These are phyloP conservation scores for Sugiyamaella valdiviana DNA, from an alignment of 805 yeast species.

Conservation along the genomic window DNA sequence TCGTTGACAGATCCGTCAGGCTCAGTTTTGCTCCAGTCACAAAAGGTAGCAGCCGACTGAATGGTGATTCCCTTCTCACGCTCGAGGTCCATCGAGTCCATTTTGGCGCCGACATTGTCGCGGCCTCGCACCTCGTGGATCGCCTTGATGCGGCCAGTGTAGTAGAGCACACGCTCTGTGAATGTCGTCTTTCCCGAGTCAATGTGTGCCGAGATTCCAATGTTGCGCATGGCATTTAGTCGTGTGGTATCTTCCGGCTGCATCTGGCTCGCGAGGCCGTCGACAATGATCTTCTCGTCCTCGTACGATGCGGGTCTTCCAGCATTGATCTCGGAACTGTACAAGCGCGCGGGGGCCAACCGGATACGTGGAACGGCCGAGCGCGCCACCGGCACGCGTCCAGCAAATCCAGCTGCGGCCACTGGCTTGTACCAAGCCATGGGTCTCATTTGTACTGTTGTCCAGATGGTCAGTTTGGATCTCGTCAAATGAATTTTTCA, in stretches of 20 bases:
- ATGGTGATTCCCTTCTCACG: conserved; percentile 98
- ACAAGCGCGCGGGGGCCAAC: background rate
- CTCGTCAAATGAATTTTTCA: background rate
- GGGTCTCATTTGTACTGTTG: background rate
- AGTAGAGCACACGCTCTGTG: conserved; percentile 92
- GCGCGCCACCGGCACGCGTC: background rate
- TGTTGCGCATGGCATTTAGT: conserved; percentile 69
- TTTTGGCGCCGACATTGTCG: conserved; percentile 97
- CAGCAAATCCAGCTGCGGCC: background rate
- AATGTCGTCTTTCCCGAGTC: conserved; percentile 98
- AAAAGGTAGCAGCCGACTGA: conserved; percentile 97
- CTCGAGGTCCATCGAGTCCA: conserved; percentile 99
- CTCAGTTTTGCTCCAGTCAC: conserved; percentile 75
- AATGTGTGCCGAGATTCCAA: conserved; percentile 96
- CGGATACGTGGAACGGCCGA: background rate
- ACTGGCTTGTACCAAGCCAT: background rate
- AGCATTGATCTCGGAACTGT: background rate
- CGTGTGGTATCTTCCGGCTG: conserved; percentile 34
- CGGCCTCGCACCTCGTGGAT: conserved; percentile 94
- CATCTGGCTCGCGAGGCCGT: conserved; percentile 24
- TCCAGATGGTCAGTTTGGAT: background rate
- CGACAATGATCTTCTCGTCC: conserved; percentile 27
- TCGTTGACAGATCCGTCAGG: conserved; percentile 41
- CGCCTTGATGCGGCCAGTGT: conserved; percentile 94
- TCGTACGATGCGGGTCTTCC: conserved; percentile 20